Evolutionary conservation across 768 basidiomycete genomes (phyloP), one percentile per base, ranked within the genome.

Genomic region (Hygrocybe coccinea): DNA sequence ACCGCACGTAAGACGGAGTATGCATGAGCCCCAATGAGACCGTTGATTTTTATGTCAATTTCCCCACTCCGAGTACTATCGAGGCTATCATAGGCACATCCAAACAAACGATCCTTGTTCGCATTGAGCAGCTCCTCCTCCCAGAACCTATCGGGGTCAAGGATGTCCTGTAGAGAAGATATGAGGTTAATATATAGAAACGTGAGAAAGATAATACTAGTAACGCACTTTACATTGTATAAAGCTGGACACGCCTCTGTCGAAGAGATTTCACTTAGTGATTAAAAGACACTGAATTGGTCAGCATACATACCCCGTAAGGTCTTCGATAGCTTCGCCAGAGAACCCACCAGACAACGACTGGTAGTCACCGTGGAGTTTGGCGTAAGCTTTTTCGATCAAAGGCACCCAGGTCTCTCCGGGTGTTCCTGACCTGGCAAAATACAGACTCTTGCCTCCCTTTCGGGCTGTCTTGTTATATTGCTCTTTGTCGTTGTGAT

Each of bases 311-410:
- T 60, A 81, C 80, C 81, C 81, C 10, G 81, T 81, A 49, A 83
- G 63, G 61, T 83, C 81, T 65, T 83, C 82, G 17, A 81, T 73
- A 6, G 78, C 81, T 58, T 82, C 79, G 45, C 70, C 70, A n/a
- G 76, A 67, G 19, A 65, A 54, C 5, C 80, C 81, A 19, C 73
- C 72, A 24, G 61, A 56, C 35, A 82, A 59, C 1, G 75, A 69
- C 0, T 71, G 69, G 63, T 79, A 82, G 55, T 77, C 76, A 1
- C 76, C 81, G 57, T 83, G 79, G 2, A 81, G 62, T 59, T 83
- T 83, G 0, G 81, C 82, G 52, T 77, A 83, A 3, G 81, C 81
- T 60, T 84, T 84, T 62, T 83, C 82, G 21, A 82, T 69, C 1
- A 83, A 64, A 1, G 81, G 76, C 1, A 82, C 78, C 81, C 81